These are phyloP conservation scores for Paracorniculantispora psalliotae DNA, from an alignment of 2,329 filamentous ascomycete genomes.

Conservation along the genomic window DNA sequence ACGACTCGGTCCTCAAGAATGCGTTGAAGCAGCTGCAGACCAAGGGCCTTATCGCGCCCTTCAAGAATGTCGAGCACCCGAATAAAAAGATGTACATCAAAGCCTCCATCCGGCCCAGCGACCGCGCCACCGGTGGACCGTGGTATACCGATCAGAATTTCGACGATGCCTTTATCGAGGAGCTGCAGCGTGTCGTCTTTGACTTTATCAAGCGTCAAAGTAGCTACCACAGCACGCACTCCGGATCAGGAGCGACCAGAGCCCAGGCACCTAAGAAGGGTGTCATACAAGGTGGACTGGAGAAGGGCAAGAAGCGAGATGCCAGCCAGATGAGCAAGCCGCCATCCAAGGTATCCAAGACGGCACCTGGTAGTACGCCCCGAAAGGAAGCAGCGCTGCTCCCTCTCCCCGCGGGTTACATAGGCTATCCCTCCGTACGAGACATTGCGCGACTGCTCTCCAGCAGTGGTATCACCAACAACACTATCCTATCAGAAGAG, in stretches of 20 bases:
- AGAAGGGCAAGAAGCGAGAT: slow-evolving; percentile 46
- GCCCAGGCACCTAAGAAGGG: slow-evolving; percentile 53
- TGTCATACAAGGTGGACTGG: slow-evolving; percentile 43
- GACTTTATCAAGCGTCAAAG: slow-evolving; percentile 67
- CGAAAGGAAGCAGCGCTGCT: slow-evolving; percentile 38
- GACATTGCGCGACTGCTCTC: slow-evolving; percentile 74
- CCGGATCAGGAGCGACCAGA: slow-evolving; percentile 28
- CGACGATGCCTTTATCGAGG: slow-evolving; percentile 81
- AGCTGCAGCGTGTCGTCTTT: slow-evolving; percentile 67
- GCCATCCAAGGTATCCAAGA: slow-evolving; percentile 25
- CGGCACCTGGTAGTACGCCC: slow-evolving; percentile 18
- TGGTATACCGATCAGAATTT: slow-evolving; percentile 93
- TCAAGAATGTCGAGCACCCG: slow-evolving; percentile 88
- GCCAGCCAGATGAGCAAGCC: slow-evolving; percentile 36
- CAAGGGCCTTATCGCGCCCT: slow-evolving; percentile 77
- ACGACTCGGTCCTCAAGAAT: slow-evolving; percentile 76
- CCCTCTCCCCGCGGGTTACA: slow-evolving; percentile 61
- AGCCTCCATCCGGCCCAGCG: slow-evolving; percentile 73
- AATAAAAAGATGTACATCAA: slow-evolving; percentile 97
- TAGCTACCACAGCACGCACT: slow-evolving; percentile 53
- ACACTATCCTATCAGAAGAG: slow-evolving; percentile 62
- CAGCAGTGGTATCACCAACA: slow-evolving; percentile 63
- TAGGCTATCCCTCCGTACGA: slow-evolving; percentile 72
- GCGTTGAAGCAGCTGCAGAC: slow-evolving; percentile 78
- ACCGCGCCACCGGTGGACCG: slow-evolving; percentile 85